These are phyloP conservation scores for Violaceomyces palustris DNA, from an alignment of 1,284 basidiomycete genomes.

Conservation along the genomic window DNA sequence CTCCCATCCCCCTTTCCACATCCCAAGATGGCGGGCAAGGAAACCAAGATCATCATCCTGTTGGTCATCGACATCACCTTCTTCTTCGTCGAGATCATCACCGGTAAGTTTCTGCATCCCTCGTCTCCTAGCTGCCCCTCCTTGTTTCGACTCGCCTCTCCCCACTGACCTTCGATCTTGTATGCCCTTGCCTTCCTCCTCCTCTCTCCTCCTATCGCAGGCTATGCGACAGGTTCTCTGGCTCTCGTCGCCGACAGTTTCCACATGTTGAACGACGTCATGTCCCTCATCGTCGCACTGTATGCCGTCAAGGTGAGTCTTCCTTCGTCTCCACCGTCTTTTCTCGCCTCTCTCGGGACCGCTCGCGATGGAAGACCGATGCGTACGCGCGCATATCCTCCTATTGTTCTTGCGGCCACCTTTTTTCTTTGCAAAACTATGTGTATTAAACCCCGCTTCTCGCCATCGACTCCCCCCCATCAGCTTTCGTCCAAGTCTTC, in stretches of 20 bases:
- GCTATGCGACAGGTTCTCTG: conserved; percentile 88
- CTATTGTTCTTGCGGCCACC: too few species aligned
- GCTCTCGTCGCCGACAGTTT: conserved; percentile 95
- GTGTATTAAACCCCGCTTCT: too few species aligned
- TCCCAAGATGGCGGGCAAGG: conserved; percentile 32
- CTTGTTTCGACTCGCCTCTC: conserved; percentile 41
- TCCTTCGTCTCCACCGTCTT: too few species aligned
- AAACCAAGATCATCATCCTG: conserved; percentile 60
- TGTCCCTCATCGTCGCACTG: conserved; percentile 88
- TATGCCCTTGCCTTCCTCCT: not conserved
- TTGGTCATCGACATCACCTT: conserved; percentile 81
- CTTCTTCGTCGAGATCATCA: conserved; percentile 84
- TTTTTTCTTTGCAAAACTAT: too few species aligned
- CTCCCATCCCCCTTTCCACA: too few species aligned
- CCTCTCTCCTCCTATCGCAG: too few species aligned
- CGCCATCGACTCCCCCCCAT: conserved; percentile 3
- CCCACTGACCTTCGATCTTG: conserved; percentile 18
- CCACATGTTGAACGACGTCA: conserved; percentile 80
- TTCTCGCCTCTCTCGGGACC: not conserved
- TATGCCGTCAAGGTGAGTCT: conserved; percentile 98
- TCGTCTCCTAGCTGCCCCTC: too few species aligned
- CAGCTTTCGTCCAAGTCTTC: conserved; percentile 54
- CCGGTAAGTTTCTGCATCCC: conserved; percentile 26
- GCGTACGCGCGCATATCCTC: not conserved
- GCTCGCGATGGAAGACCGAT: conserved; percentile 4